Base-by-base conservation (phyloP, 208 protist genomes). In the Trypanosoma conorhini region DNA sequence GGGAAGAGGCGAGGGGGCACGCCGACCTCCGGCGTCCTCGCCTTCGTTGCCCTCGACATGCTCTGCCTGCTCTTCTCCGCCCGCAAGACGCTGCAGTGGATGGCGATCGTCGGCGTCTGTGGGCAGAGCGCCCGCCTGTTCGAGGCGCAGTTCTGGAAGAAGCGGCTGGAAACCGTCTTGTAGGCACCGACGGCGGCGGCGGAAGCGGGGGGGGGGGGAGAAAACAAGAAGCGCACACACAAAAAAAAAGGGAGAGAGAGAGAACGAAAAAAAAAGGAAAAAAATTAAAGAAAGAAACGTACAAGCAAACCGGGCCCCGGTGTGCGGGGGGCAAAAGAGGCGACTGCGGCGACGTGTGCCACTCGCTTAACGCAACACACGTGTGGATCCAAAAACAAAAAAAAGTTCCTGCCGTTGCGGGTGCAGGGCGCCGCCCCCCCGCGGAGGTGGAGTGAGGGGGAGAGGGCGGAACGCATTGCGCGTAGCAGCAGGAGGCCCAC, bases 21-120 rank as follows among this genome's bases (percentile, higher is more conserved):
- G 15, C 67, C 78, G 15, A 72, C 78, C 38, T 70, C 70, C 19
- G 59, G 66, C 10, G 81, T 87, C 7, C 28, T 87, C 31, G 67
- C 77, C 9, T 85, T 83, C 30, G 52, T 83, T 30, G 31, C 81
- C 17, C 59, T 93, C 48, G 80, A 76, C 57, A 28, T 83, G 21
- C n/a, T 83, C 19, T 73, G 70, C 26, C 67, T 93, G 31, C 42
- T 89, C 2, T 65, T 93, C 12, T 73, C 81, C 8, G 71, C 80
- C n/a, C 50, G 76, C 42, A 80, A 82, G 66, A 76, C 72, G 5
- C 48, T 93, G 40, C 80, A 86, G 62, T 93, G 88, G 88, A 87
- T 90, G 80, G 80, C 85, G 24, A 82, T 91, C 50, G 65, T 88
- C 1, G 80, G 77, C 38, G 67, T 90, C 21, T 79, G 70, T 57